phyloP scores from a whole-genome alignment of 495 filamentous ascomycete genomes.

The Penicillium dipodomyicola region DNA sequence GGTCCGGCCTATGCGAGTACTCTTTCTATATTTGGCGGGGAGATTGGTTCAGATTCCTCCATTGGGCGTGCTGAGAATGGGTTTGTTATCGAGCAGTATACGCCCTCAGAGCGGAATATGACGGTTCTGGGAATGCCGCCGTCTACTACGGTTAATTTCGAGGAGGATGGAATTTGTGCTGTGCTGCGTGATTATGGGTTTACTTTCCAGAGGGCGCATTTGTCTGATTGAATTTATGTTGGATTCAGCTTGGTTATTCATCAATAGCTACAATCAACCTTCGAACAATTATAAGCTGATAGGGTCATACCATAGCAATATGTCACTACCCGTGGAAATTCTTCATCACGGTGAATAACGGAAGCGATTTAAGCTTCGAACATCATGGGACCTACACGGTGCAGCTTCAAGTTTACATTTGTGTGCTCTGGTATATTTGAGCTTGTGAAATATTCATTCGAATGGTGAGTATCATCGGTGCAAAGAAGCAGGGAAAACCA shows the following conservation, averaged over 20 bases:
- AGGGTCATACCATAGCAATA: neutral
- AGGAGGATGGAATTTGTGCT: conserved; percentile 18
- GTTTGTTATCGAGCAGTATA: conserved; percentile 9
- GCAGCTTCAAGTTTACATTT: neutral
- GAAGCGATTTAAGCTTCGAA: too few species aligned
- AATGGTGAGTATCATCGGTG: neutral
- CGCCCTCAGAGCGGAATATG: conserved; percentile 8
- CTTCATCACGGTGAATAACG: too few species aligned
- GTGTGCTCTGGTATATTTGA: neutral
- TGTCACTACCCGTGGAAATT: neutral
- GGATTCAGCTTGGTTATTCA: neutral
- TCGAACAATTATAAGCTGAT: neutral
- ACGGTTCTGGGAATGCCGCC: conserved; percentile 23
- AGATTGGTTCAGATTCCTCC: neutral
- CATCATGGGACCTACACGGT: too few species aligned
- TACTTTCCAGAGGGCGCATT: conserved; percentile 22
- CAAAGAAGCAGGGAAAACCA: neutral
- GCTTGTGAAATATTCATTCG: neutral
- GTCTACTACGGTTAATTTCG: conserved; percentile 12
- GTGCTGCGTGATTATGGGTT: conserved; percentile 31
- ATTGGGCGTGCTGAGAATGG: neutral
- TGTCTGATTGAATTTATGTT: conserved; percentile 4
- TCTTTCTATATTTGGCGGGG: neutral
- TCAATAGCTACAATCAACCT: neutral
- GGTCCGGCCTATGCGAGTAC: conserved; percentile 29